Evolutionary conservation across 129 eudicot species (phyloP).

Genomic region (Helianthus annuus): HanXRQr2.0-SUNRISE NC_035444.2:56207437-56207936

Average conservation of each 20-base stretch:
- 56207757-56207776: constrained; percentile 71
- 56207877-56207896: constrained; percentile 23
- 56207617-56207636: neutral
- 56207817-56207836: constrained; percentile 27
- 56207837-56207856: constrained; percentile 33
- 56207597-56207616: neutral
- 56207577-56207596: constrained; percentile 9
- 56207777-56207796: constrained; percentile 77
- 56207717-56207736: constrained; percentile 97
- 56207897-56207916: too few relatives aligned
- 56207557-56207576: neutral
- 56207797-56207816: constrained; percentile 34
- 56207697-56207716: constrained; percentile 87
- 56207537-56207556: neutral
- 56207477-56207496: neutral
- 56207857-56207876: constrained; percentile 36
- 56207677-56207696: too few relatives aligned
- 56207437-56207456: too few relatives aligned
- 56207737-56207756: constrained; percentile 95
- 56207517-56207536: neutral
- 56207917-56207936: too few relatives aligned
- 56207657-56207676: too few relatives aligned
- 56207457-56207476: neutral
- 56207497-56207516: neutral
- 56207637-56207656: too few relatives aligned